Base-by-base conservation (phyloP, 257 asterid species). In the Petunia axillaris region DNA sequence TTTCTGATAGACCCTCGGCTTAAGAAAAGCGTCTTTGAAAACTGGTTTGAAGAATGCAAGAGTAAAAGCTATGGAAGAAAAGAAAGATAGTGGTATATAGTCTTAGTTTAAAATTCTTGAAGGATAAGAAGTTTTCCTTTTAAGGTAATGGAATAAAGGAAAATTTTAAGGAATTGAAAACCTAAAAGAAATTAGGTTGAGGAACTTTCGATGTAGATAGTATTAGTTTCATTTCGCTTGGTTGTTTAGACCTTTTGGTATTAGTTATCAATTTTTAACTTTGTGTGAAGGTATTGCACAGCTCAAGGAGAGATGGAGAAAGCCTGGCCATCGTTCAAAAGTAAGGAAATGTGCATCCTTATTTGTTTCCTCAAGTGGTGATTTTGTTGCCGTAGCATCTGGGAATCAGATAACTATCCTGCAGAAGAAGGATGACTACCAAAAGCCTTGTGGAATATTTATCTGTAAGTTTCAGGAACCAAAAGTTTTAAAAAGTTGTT, bases 261-360 rank as follows among this genome's bases (percentile, higher is more conserved):
- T 48, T 36, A 43, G 37, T 8, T 63, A 64, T 50, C 68, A 44
- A 52, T 79, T 73, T 68, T 79, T 64, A 80, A 44, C 57, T 78
- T 54, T 80, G 54, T 65, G 9, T 83, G 87, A 83, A 95, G 99
- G 95, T 63, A 82, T 93, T 81, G 75, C 87, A 59, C 93, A 85
- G 82, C 88, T 93, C 71, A 93, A 90, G 88, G 98, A 90, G 83
- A 93, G 90, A 85, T 93, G 97, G 98, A 87, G 87, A 68, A 88
- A 80, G 75, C 81, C 84, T 81, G 87, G 85, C 83, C 87, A 84
- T 81, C 90, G 89, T 6, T 87, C 79, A 85, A 90, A 87, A 84
- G 76, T 81, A 59, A 86, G 90, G 79, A 91, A 89, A 87, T 79
- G 64, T 79, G 93, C 85, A 39, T 91, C 96, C 85, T 83, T 96